phyloP scores from a whole-genome alignment of 2,329 filamentous ascomycete genomes.

The Fusarium musae region DNA sequence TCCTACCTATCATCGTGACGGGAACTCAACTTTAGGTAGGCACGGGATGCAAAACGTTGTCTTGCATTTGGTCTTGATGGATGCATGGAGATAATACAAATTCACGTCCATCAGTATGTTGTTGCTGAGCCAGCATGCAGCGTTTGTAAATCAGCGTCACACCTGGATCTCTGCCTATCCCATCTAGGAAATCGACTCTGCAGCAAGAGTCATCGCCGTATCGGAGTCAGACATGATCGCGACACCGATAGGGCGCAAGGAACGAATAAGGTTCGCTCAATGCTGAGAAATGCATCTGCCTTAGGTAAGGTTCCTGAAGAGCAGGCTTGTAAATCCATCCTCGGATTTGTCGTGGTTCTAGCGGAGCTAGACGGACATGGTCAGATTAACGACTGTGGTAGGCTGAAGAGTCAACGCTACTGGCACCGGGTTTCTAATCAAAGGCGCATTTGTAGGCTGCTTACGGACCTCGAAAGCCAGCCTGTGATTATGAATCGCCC shows the following conservation, averaged over 20 bases:
- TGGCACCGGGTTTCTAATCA: constrained; percentile 37
- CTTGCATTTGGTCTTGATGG: constrained; percentile 18
- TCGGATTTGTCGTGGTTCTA: constrained; percentile 29
- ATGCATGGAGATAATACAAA: constrained; percentile 18
- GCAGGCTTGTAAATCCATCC: constrained; percentile 31
- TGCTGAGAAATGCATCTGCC: constrained; percentile 38
- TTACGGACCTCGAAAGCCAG: constrained; percentile 26
- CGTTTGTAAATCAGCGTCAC: constrained; percentile 26
- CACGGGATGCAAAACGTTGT: constrained; percentile 37
- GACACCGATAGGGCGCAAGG: constrained; percentile 32
- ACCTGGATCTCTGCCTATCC: constrained; percentile 9
- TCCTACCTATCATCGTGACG: constrained; percentile 35
- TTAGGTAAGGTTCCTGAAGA: constrained; percentile 18
- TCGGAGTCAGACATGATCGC: constrained; percentile 20
- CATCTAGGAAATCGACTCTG: constrained; percentile 17
- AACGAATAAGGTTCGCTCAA: constrained; percentile 26
- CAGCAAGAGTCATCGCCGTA: constrained; percentile 31
- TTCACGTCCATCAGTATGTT: not conserved
- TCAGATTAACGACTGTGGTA: constrained; percentile 16
- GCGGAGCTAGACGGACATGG: constrained; percentile 34
- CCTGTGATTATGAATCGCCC: constrained; percentile 40
- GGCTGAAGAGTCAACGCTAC: constrained; percentile 21
- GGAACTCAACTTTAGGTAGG: constrained; percentile 19
- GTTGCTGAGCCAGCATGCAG: constrained; percentile 10
- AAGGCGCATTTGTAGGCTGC: constrained; percentile 19